These are phyloP conservation scores for Sophora flavescens DNA, from an alignment of 306 rosid genomes.

Conservation along the genomic window DNA sequence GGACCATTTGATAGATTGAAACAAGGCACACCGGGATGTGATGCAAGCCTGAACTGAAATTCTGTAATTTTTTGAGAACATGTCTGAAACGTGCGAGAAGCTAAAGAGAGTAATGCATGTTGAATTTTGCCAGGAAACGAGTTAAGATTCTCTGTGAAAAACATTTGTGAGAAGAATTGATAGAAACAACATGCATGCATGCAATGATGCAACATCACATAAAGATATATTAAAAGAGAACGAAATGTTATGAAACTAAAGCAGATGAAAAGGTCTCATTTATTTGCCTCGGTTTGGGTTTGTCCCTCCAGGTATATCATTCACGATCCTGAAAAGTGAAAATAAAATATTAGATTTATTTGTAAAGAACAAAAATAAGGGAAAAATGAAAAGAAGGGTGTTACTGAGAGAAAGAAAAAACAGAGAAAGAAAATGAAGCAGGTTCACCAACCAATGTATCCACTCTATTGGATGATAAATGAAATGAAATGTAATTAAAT, in stretches of 20 bases:
- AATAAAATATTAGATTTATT: too few relatives aligned
- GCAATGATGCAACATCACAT: neutral
- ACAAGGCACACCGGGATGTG: conserved; percentile 30
- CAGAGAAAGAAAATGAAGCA: too few relatives aligned
- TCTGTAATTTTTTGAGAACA: conserved; percentile 23
- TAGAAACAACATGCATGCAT: neutral
- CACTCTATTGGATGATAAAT: too few relatives aligned
- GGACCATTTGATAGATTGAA: conserved; percentile 35
- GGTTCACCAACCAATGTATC: conserved; percentile 71
- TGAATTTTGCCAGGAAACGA: conserved; percentile 1
- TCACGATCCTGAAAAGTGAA: conserved; percentile 64
- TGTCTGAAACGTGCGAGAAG: conserved; percentile 39
- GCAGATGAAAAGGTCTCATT: neutral
- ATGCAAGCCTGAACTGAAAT: conserved; percentile 34
- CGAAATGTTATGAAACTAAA: neutral
- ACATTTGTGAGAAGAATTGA: neutral
- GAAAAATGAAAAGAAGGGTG: neutral
- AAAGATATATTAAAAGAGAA: neutral
- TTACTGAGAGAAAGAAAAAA: neutral
- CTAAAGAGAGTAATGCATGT: conserved; percentile 45
- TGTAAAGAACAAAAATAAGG: neutral
- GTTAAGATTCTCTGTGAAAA: conserved; percentile 28
- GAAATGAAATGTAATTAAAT: too few relatives aligned
- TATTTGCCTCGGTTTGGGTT: conserved; percentile 66
- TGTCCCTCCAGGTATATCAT: conserved; percentile 84